Conservation (phyloP, 768 basidiomycete genomes). For the Trametes elegans region DNA sequence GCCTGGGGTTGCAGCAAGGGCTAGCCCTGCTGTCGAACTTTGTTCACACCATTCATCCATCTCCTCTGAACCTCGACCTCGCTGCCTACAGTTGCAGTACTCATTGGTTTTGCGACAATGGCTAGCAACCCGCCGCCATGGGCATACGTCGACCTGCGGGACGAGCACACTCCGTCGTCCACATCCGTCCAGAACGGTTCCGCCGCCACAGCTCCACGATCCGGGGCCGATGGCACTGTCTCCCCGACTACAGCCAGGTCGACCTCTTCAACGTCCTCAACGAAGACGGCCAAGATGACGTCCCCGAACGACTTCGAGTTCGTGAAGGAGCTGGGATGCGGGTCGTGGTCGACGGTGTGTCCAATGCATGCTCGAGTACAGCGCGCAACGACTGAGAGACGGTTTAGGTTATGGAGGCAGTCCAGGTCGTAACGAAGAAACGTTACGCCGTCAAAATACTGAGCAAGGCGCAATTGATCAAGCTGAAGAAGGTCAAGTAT, state of each 20-base stretch:
- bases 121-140: conserved; percentile 1
- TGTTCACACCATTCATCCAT: no score
- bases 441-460: conserved; percentile 15
- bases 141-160: conserved; percentile 8
- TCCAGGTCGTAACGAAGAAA: conserved; percentile 4
- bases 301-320: conserved; percentile 12
- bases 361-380: no score
- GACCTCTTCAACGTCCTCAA: background rate
- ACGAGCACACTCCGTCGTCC: background rate
- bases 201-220: conserved; percentile 11
- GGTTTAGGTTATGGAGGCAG: conserved; percentile 14
- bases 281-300: background rate
- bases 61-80: no score
- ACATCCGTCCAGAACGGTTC: background rate
- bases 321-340: conserved; percentile 11
- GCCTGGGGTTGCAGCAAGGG: no score
- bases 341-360: conserved; percentile 18
- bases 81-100: no score
- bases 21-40: no score
- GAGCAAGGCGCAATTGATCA: conserved; percentile 17
- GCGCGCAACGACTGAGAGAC: no score
- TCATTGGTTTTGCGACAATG: no score
- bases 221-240: background rate
- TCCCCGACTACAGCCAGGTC: background rate
- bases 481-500: conserved; percentile 20